Evolutionary conservation across 1,284 basidiomycete species (phyloP).

Genomic region (Ceratobasidium sp.): DNA sequence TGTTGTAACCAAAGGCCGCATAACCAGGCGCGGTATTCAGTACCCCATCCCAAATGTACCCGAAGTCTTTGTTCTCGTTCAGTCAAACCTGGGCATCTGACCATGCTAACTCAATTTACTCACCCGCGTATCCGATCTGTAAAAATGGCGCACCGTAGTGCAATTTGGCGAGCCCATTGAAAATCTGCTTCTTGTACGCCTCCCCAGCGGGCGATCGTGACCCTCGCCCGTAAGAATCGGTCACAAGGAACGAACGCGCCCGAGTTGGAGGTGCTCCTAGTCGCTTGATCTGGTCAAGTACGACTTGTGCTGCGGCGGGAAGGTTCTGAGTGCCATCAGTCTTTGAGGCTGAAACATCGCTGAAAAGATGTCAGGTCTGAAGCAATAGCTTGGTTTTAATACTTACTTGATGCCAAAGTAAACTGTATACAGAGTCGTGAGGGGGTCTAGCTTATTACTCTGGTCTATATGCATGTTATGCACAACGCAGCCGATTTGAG

Average conservation of each 20-base stretch:
- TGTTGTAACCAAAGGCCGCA: constrained; percentile 57
- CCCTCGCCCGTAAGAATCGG: constrained; percentile 59
- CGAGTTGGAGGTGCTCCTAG: constrained; percentile 54
- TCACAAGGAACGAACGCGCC: constrained; percentile 55
- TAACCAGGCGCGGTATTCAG: constrained; percentile 54
- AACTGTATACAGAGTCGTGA: constrained; percentile 51
- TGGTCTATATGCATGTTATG: constrained; percentile 44
- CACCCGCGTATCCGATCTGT: constrained; percentile 55
- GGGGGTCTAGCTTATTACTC: constrained; percentile 47
- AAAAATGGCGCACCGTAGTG: constrained; percentile 44
- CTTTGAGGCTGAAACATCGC: constrained; percentile 47
- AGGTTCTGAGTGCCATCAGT: constrained; percentile 51
- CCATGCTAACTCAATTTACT: background rate
- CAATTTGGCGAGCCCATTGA: constrained; percentile 48
- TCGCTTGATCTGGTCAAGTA: constrained; percentile 51
- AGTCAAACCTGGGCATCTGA: background rate
- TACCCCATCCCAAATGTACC: constrained; percentile 56
- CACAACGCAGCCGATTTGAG: constrained; percentile 33
- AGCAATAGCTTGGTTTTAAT: background rate
- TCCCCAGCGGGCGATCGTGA: constrained; percentile 51
- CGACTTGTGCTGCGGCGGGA: constrained; percentile 48
- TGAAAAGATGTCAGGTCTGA: constrained; percentile 34
- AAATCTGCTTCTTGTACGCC: constrained; percentile 54
- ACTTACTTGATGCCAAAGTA: constrained; percentile 54
- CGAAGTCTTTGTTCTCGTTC: constrained; percentile 47